Base-by-base conservation (phyloP, 768 basidiomycete genomes). In the Clavulina sp. region DNA sequence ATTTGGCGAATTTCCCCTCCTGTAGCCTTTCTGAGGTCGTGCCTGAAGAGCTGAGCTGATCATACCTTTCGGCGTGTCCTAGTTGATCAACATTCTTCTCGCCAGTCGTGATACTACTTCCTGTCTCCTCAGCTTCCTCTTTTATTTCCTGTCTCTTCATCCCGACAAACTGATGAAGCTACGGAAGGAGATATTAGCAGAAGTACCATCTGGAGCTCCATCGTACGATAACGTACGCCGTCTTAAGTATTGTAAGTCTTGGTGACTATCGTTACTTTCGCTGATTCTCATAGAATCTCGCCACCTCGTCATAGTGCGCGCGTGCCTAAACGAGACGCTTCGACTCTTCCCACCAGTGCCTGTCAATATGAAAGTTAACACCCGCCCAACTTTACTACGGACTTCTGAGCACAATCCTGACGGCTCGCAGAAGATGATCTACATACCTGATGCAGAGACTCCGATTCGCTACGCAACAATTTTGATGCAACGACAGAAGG, bases 331-430 rank as follows among this genome's bases (percentile, higher is more conserved):
- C 43, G 65, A 67, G 49, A 59, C 60, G 1, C 52, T 67, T 28
- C 51, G 65, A 6, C 58, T 67, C 18, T 67, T 63, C 56, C 65
- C 65, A 6, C 64, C 65, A 4, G 63, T 87, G 0, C 83, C 84
- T 5, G 64, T 83, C 38, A 85, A 84, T 58, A 66, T 75, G n/a
- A n/a, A n/a, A n/a, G n/a, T n/a, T n/a, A n/a, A n/a, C n/a, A n/a
- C n/a, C n/a, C n/a, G n/a, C n/a, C n/a, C n/a, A n/a, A n/a, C n/a
- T n/a, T n/a, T n/a, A n/a, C n/a, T n/a, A n/a, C n/a, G n/a, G n/a
- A n/a, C n/a, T n/a, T n/a, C n/a, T n/a, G n/a, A n/a, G n/a, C n/a
- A n/a, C n/a, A n/a, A n/a, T n/a, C n/a, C n/a, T n/a, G n/a, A n/a
- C n/a, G n/a, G n/a, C n/a, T n/a, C n/a, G n/a, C n/a, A n/a, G 36